phyloP scores from a whole-genome alignment of 2,329 filamentous ascomycete genomes.

The Talaromyces sp. region DNA sequence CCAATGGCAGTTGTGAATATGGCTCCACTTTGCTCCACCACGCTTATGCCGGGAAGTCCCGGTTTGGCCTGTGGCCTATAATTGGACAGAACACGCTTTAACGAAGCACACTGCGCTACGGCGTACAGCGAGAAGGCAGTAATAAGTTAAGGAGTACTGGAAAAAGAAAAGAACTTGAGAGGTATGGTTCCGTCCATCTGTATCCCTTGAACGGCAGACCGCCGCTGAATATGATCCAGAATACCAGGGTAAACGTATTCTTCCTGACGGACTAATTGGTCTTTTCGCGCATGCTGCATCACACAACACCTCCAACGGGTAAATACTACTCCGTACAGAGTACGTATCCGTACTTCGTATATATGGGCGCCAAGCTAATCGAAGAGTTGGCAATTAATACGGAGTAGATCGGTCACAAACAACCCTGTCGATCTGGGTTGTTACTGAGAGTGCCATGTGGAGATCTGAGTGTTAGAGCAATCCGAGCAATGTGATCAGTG shows the following conservation, averaged over 20 bases:
- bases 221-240: too few relatives aligned
- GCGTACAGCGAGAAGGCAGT: not conserved
- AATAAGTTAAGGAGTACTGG: not conserved
- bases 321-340: not conserved
- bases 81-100: not conserved
- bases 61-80: not conserved
- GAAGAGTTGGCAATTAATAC: not conserved
- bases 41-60: not conserved
- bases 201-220: not conserved
- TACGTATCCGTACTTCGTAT: too few relatives aligned
- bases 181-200: not conserved
- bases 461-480: not conserved
- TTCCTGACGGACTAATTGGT: too few relatives aligned
- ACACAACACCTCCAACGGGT: not conserved
- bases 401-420: not conserved
- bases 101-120: not conserved
- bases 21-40: not conserved
- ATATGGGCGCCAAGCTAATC: not conserved
- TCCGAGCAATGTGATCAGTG: too few relatives aligned
- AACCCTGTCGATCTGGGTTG: not conserved
- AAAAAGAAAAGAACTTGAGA: not conserved
- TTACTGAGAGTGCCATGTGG: not conserved
- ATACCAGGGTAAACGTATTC: too few relatives aligned
- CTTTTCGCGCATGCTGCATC: not conserved
- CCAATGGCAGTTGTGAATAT: not conserved